Evolutionary conservation across 148 eudicot genomes (phyloP).

Genomic region (Hydrangea macrophylla): DNA sequence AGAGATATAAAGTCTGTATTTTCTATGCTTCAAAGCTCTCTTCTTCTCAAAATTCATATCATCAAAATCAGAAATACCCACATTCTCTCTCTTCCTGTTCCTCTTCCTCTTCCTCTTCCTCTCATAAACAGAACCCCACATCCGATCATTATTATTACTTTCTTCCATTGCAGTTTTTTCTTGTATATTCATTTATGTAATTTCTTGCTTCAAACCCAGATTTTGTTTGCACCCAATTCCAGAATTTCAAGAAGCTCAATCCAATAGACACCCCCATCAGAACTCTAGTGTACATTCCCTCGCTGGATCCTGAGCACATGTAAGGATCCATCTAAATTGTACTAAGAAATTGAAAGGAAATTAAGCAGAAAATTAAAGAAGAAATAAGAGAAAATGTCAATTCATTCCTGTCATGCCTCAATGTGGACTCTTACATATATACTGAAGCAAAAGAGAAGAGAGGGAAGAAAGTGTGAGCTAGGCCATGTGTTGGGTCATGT

Average conservation of each 20-base stretch:
- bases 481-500: too few relatives aligned
- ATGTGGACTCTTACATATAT: too few relatives aligned
- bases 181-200: constrained; percentile 22
- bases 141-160: constrained; percentile 12
- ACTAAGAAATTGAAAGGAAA: too few relatives aligned
- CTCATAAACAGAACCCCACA: constrained; percentile 50
- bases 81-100: too few relatives aligned
- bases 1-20: constrained; percentile 49
- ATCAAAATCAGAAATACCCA: too few relatives aligned
- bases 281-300: constrained; percentile 21
- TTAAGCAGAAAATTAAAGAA: too few relatives aligned
- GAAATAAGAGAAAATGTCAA: too few relatives aligned
- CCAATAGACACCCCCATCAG: constrained; percentile 42
- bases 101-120: constrained; percentile 64
- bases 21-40: constrained; percentile 14
- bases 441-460: too few relatives aligned
- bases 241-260: constrained; percentile 31
- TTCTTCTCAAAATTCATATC: constrained; percentile 5
- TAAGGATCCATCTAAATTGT: too few relatives aligned
- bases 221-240: constrained; percentile 16
- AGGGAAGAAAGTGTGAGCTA: too few relatives aligned
- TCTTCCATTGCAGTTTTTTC: constrained; percentile 1
- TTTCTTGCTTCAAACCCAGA: background rate
- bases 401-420: constrained; percentile 78
- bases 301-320: constrained; percentile 42